Evolutionary conservation across 164 flowering plant species (phyloP).

Genomic region (Vitis amurensis): DNA sequence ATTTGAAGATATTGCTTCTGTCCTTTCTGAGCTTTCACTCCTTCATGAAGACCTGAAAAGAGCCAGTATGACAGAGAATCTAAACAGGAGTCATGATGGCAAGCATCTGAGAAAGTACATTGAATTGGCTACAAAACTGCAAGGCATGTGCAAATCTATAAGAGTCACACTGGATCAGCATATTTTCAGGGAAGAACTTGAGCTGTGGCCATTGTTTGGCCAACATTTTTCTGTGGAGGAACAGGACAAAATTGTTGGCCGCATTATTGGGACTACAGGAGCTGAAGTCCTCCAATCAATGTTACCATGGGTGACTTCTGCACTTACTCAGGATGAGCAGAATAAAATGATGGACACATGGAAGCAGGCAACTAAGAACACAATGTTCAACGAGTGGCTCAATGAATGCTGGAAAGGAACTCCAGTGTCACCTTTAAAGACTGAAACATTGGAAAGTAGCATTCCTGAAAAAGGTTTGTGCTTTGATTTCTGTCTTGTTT

Average conservation of each 20-base stretch:
- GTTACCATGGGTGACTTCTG: constrained; percentile 99
- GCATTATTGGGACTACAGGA: constrained; percentile 96
- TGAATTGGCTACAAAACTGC: constrained; percentile 84
- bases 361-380: constrained; percentile 96
- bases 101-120: constrained; percentile 46
- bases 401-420: constrained; percentile 87
- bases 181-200: constrained; percentile 89
- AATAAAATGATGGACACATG: constrained; percentile 95
- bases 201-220: constrained; percentile 96
- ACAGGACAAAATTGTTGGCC: constrained; percentile 95
- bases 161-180: constrained; percentile 90
- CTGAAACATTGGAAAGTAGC: constrained; percentile 36
- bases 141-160: constrained; percentile 97
- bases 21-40: constrained; percentile 63
- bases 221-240: constrained; percentile 86
- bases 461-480: constrained; percentile 49
- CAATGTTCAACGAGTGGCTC: constrained; percentile 99
- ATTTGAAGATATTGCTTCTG: constrained; percentile 82
- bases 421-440: constrained; percentile 34
- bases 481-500: constrained; percentile 2
- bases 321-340: constrained; percentile 93
- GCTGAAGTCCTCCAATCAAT: constrained; percentile 98
- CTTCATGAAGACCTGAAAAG: constrained; percentile 53
- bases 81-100: constrained; percentile 15
- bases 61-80: constrained; percentile 15